Base-by-base conservation (phyloP, 371 early-diverging fungal genomes). In the Amoeboradix gromovi region DNA sequence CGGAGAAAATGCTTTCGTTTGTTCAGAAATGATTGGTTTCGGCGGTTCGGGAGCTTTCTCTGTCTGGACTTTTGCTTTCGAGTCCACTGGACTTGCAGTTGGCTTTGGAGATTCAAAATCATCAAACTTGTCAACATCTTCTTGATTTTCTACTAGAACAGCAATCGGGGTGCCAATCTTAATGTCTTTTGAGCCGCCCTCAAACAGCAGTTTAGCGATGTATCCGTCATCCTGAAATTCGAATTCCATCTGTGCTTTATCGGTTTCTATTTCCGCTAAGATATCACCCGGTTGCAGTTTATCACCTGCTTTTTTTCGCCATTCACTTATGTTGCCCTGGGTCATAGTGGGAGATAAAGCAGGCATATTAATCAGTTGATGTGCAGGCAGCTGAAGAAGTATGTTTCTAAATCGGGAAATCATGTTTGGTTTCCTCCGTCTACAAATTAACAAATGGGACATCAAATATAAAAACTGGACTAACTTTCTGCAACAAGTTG, bases 231-330 rank as follows among this genome's bases (percentile, higher is more conserved):
- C 98, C 79, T 95, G 94, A 80, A 88, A 92, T 80, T 97, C 98
- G 78, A 94, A 92, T 77, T 97, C 98, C 94, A 97, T 95, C 79
- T 91, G 92, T 67, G 98, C 98, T 85, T 97, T 97, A 80, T 97
- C 95, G 30, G 98, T 97, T 80, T 97, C 98, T 70, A 97, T 90
- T 79, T 94, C 95, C 66, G 91, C 91, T 68, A 97, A 79, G 65
- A 93, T 90, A 76, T 95, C 95, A 70, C 98, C 98, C n/a, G 94
- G 88, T 31, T 78, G 77, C 70, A 97, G 77, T 71, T 78, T 81
- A 79, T 97, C 98, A 31, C 98, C 97, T 69, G 90, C 84, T 77
- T 86, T 83, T 83, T 94, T 94, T 75, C 87, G 83, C 94, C 94
- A 97, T 70, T 80, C 75, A 67, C 92, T 93, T 73, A 97, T 83